These are phyloP conservation scores for Chloris gayana DNA, from an alignment of 176 grass and related monocot species.

Conservation along the genomic window DNA sequence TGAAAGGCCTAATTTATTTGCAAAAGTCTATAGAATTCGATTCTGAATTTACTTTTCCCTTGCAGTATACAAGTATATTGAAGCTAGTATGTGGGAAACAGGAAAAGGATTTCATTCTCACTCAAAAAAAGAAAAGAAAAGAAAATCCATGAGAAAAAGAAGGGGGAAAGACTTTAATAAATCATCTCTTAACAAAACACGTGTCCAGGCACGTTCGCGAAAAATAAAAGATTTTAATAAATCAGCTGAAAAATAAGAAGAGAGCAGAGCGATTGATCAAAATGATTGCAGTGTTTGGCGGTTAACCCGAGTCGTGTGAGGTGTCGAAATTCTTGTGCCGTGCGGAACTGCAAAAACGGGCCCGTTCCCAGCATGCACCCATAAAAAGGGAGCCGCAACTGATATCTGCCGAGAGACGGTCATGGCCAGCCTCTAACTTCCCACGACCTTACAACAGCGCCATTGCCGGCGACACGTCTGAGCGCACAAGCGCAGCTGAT, in stretches of 20 bases:
- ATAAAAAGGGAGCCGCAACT: conserved; percentile 8
- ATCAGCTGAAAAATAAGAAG: background rate
- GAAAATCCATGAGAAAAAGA: too few species aligned
- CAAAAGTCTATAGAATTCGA: background rate
- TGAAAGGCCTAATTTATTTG: background rate
- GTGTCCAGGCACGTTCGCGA: too few species aligned
- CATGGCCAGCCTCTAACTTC: conserved; percentile 54
- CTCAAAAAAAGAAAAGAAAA: background rate
- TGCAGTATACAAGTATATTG: background rate
- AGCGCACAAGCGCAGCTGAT: background rate
- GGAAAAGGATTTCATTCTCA: background rate
- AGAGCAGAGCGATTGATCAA: background rate
- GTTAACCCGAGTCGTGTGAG: background rate
- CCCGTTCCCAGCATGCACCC: background rate
- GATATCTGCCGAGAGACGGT: conserved; percentile 26
- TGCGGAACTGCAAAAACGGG: background rate
- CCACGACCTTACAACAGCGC: conserved; percentile 25
- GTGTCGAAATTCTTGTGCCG: background rate
- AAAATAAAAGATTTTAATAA: background rate
- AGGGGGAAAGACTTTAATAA: background rate
- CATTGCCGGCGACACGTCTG: conserved; percentile 48
- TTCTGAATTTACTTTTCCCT: background rate
- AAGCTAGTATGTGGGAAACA: background rate
- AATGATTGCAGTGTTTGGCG: background rate
- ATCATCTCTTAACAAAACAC: background rate